Conservation (phyloP, 352 stramenopile genomes). For the Globisporangium barbulae region DNA sequence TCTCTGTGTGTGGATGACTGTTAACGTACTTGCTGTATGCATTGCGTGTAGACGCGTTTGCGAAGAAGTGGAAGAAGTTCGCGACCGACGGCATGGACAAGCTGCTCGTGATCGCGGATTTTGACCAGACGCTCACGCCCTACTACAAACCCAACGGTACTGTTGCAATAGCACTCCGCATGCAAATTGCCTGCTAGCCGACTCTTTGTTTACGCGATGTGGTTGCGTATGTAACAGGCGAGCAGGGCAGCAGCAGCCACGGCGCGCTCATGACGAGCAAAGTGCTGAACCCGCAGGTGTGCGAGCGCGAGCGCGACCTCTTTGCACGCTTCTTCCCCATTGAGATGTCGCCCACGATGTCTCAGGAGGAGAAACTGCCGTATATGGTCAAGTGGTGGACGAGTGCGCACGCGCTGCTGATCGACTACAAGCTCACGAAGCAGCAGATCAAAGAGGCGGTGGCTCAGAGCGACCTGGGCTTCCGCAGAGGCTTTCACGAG, state of each 20-base stretch:
- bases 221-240: constrained; percentile 1
- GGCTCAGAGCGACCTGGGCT: constrained; percentile 40
- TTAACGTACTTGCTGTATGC: neutral
- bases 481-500: constrained; percentile 49
- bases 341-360: constrained; percentile 61
- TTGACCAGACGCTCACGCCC: constrained; percentile 79
- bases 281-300: constrained; percentile 36
- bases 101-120: constrained; percentile 79
- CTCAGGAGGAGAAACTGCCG: constrained; percentile 69
- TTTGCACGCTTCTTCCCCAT: constrained; percentile 82
- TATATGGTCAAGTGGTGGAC: constrained; percentile 78
- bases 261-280: constrained; percentile 46
- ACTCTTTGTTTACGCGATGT: too few relatives aligned
- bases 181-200: too few relatives aligned
- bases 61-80: constrained; percentile 78
- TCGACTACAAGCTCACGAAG: constrained; percentile 53
- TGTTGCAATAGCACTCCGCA: neutral
- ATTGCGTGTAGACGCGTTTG: constrained; percentile 26
- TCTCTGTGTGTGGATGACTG: neutral
- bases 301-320: constrained; percentile 27
- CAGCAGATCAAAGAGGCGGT: constrained; percentile 45
- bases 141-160: constrained; percentile 51
- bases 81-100: constrained; percentile 56
- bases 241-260: constrained; percentile 24
- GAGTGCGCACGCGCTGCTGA: constrained; percentile 44